Evolutionary conservation across 2,329 filamentous ascomycete genomes (phyloP).

Genomic region (Microdochium paspali): DNA sequence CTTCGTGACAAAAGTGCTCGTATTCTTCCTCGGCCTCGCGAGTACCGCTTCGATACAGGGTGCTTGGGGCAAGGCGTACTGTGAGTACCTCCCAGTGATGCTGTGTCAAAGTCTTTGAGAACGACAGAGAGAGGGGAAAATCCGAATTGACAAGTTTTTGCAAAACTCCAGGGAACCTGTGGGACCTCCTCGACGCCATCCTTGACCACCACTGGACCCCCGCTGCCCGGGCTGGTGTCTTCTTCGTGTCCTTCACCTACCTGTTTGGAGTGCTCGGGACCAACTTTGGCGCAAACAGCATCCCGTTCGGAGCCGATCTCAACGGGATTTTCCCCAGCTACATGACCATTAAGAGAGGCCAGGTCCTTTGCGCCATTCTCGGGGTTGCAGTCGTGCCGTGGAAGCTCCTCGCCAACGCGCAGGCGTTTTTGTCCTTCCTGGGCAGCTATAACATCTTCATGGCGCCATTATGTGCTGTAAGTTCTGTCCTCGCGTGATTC

Average conservation of each 20-base stretch:
- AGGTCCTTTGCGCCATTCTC: conserved; percentile 27
- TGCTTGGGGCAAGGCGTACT: conserved; percentile 24
- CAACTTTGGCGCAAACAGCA: conserved; percentile 29
- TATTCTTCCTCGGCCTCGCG: conserved; percentile 18
- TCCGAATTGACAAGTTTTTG: no score
- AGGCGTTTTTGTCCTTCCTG: conserved; percentile 30
- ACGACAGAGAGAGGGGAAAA: no score
- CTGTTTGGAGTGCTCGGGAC: conserved; percentile 29
- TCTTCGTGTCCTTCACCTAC: conserved; percentile 12
- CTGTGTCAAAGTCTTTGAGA: no score
- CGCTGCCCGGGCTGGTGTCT: conserved; percentile 25
- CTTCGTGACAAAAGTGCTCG: conserved; percentile 14
- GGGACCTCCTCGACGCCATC: conserved; percentile 24
- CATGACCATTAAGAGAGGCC: conserved; percentile 30
- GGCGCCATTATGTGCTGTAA: conserved; percentile 21
- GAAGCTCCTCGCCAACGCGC: conserved; percentile 28
- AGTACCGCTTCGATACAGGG: conserved; percentile 21
- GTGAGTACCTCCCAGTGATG: conserved; percentile 5
- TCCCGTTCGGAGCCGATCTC: conserved; percentile 30
- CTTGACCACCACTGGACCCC: conserved; percentile 27
- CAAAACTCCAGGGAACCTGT: conserved; percentile 5
- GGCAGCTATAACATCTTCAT: conserved; percentile 30
- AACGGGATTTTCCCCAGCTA: conserved; percentile 29
- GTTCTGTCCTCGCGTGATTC: neutral
- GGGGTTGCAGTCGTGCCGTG: conserved; percentile 27